Percentiles rank a stretch among this genome's conserved stretches.
These are phyloP conservation scores for Dactylella cylindrospora DNA, from an alignment of 2,329 filamentous ascomycete genomes.

Conservation along the genomic window DNA sequence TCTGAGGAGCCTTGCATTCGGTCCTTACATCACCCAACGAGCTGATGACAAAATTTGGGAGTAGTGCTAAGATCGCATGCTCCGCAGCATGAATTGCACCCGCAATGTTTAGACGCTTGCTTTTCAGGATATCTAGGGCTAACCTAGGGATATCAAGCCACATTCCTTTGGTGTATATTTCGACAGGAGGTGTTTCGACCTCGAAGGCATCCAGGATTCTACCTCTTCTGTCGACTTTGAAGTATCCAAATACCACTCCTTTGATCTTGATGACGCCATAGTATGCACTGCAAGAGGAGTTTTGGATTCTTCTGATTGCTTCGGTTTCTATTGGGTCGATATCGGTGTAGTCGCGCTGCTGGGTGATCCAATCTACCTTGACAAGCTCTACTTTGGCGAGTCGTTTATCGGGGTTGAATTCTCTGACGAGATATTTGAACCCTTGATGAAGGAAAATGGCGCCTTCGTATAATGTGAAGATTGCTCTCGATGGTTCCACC, in stretches of 20 bases:
- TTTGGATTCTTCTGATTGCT: conserved; percentile 71
- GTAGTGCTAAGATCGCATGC: conserved; percentile 79
- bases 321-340: conserved; percentile 92
- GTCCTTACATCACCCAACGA: conserved; percentile 90
- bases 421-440: conserved; percentile 85
- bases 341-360: conserved; percentile 89
- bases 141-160: conserved; percentile 87
- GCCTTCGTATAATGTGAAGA: conserved; percentile 94
- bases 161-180: conserved; percentile 82
- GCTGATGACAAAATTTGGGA: conserved; percentile 87
- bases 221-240: conserved; percentile 86
- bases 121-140: conserved; percentile 76
- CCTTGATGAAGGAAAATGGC: conserved; percentile 97
- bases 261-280: conserved; percentile 83
- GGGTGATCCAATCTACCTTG: conserved; percentile 91
- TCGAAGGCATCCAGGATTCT: conserved; percentile 82
- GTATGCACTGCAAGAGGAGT: conserved; percentile 61
- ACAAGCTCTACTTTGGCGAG: conserved; percentile 87
- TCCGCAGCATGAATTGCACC: conserved; percentile 93
- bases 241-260: conserved; percentile 91
- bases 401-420: conserved; percentile 73
- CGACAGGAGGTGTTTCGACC: conserved; percentile 88
- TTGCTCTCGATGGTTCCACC: conserved; percentile 91
- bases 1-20: conserved; percentile 85
- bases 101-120: conserved; percentile 73